A percentile compares a stretch with the other conserved stretches of the same genome.
Conservation (phyloP, 495 filamentous ascomycete species). For the Eremomyces bilateralis region DNA sequence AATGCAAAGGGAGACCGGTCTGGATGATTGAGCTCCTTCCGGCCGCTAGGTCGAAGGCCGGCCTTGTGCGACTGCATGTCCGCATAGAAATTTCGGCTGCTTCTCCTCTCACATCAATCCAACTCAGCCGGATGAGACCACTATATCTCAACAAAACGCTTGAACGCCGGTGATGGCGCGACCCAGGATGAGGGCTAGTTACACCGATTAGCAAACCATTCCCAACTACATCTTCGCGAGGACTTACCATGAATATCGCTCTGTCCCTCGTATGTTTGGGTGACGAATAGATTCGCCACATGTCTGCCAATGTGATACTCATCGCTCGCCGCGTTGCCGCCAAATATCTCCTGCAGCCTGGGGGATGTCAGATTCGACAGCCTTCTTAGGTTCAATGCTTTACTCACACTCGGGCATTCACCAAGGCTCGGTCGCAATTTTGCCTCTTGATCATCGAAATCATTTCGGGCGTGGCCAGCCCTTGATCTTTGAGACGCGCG, state of each 20-base stretch:
- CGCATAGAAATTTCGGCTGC: no score
- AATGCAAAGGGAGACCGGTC: no score
- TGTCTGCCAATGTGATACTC: conserved; percentile 90
- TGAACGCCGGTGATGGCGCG: conserved; percentile 50
- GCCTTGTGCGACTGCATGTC: no score
- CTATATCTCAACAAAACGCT: conserved; percentile 43
- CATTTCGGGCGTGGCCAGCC: conserved; percentile 81
- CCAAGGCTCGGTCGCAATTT: conserved; percentile 82
- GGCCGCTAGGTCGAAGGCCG: no score
- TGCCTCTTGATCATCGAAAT: conserved; percentile 96
- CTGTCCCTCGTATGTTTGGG: conserved; percentile 93
- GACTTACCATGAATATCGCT: conserved; percentile 84
- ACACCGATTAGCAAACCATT: conserved; percentile 9
- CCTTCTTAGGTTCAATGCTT: neutral
- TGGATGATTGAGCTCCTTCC: no score
- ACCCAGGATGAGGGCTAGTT: conserved; percentile 40
- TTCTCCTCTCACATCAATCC: no score
- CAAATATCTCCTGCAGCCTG: conserved; percentile 84
- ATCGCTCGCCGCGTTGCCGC: conserved; percentile 89
- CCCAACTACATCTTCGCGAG: neutral
- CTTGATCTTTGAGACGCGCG: conserved; percentile 78
- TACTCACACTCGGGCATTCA: conserved; percentile 49
- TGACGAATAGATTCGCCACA: conserved; percentile 91
- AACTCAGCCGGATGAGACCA: no score
- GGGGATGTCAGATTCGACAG: conserved; percentile 5